Conservation (phyloP, 768 basidiomycete genomes). For the Boletus barrowsii region DNA sequence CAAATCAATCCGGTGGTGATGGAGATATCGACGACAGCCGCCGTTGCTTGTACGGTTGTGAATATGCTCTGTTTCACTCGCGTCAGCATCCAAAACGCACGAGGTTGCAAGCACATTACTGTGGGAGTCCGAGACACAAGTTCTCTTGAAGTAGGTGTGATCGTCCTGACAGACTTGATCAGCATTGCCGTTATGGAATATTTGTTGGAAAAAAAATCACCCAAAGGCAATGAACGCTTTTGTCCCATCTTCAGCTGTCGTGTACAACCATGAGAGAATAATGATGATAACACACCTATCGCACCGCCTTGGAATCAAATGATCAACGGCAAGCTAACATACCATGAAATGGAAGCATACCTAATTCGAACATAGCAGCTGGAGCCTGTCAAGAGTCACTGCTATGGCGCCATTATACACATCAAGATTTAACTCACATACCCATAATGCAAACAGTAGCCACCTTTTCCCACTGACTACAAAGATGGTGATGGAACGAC, state of each 20-base stretch:
- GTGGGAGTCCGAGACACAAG: slow-evolving; percentile 7
- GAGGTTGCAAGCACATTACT: background rate
- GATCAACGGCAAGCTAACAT: background rate
- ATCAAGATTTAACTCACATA: slow-evolving; percentile 4
- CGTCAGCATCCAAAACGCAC: background rate
- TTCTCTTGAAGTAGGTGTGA: slow-evolving; percentile 9
- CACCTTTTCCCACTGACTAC: slow-evolving; percentile 15
- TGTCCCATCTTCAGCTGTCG: background rate
- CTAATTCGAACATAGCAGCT: slow-evolving; percentile 14
- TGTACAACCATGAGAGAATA: background rate
- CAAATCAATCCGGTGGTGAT: slow-evolving; percentile 11
- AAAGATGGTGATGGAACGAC: background rate
- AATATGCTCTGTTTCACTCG: slow-evolving; percentile 7
- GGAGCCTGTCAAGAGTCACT: slow-evolving; percentile 13
- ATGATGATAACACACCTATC: slow-evolving; percentile 4
- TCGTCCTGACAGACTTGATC: slow-evolving; percentile 3
- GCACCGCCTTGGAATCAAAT: slow-evolving; percentile 7
- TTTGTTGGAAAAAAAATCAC: slow-evolving; percentile 1
- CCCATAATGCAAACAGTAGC: slow-evolving; percentile 14
- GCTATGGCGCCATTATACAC: background rate
- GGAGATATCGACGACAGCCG: slow-evolving; percentile 12
- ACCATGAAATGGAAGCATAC: slow-evolving; percentile 2
- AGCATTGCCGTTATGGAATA: too few species aligned
- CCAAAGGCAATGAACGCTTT: slow-evolving; percentile 12
- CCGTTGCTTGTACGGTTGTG: background rate